phyloP scores from a whole-genome alignment of 441 rosid species.

The Caryocar brasiliense region DNA sequence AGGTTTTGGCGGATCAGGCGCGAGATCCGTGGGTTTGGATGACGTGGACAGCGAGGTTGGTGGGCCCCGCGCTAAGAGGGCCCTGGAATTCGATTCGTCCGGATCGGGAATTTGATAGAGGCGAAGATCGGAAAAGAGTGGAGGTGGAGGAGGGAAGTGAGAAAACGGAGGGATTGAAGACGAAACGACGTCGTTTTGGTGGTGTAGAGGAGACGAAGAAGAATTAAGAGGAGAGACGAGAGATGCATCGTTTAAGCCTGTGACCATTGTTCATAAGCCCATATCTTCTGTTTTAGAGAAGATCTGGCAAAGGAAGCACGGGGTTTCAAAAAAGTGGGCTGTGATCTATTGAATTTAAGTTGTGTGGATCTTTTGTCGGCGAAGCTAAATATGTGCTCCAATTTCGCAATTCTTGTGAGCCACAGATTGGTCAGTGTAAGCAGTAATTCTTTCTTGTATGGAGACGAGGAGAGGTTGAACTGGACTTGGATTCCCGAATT shows the following conservation, averaged over 20 bases:
- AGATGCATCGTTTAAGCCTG: conserved; percentile 69
- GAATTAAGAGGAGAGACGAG: conserved; percentile 40
- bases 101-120: conserved; percentile 23
- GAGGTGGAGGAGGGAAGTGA: conserved; percentile 1
- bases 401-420: not conserved
- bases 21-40: conserved; percentile 16
- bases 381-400: not conserved
- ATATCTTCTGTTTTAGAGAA: conserved; percentile 80
- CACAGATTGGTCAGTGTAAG: conserved; percentile 27
- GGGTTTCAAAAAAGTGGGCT: conserved; percentile 62
- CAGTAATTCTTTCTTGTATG: conserved; percentile 17
- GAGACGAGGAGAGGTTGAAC: conserved; percentile 19
- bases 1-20: conserved; percentile 4
- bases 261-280: conserved; percentile 57
- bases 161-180: conserved; percentile 5
- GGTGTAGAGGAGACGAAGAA: conserved; percentile 2
- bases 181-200: conserved; percentile 10
- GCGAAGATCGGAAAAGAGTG: conserved; percentile 5
- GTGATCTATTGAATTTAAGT: not conserved
- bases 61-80: conserved; percentile 28
- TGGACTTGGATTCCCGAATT: conserved; percentile 20
- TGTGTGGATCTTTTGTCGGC: not conserved
- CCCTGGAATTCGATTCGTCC: conserved; percentile 35
- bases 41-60: conserved; percentile 18
- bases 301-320: conserved; percentile 71